Base-by-base conservation (phyloP, 257 asterid species). In the Fraxinus anomala region DNA sequence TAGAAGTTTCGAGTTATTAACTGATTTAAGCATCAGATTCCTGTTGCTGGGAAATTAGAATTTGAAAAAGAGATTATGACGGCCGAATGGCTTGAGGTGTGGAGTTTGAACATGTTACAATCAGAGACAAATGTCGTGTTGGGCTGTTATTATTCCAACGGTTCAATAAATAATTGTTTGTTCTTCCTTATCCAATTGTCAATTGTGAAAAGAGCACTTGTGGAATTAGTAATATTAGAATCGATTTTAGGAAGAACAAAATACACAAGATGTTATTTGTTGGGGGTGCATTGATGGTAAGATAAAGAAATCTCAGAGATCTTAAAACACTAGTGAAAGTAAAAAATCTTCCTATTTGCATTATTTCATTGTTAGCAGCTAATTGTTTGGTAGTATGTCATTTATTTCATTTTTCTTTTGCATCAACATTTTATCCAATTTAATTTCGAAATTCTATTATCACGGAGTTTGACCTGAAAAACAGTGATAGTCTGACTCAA, bases 401-500 rank as follows among this genome's bases (percentile, higher is more conserved):
- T 77, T 5, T 9, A 76, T 76, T 39, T 65, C 42, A 28, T 65
- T 65, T 16, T 49, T 14, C 77, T 63, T 26, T 17, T 6, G 4
- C 33, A 76, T 76, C 76, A 56, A 26, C 26, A 28, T 24, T 51
- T 30, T 44, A 24, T 19, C 13, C 26, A 37, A 61, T 42, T 72
- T 19, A 2, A 19, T 23, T 51, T 21, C 26, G 2, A 61, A 2
- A 39, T 65, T 17, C 59, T 78, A 54, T 61, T 74, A 30, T 36
- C n/a, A 3, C 7, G 68, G 37, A 65, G 54, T 49, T 24, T 80
- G 65, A 14, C 75, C 63, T 68, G 69, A 31, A 37, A 73, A 86
- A 69, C 90, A 85, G 91, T 77, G 87, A 86, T 26, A 42, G 80
- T 71, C 42, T 65, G 8, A 13, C 82, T 42, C 81, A 73, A 31